Evolutionary conservation across 176 grass and related monocot species (phyloP).

Genomic region (Panicum miliaceum): DNA sequence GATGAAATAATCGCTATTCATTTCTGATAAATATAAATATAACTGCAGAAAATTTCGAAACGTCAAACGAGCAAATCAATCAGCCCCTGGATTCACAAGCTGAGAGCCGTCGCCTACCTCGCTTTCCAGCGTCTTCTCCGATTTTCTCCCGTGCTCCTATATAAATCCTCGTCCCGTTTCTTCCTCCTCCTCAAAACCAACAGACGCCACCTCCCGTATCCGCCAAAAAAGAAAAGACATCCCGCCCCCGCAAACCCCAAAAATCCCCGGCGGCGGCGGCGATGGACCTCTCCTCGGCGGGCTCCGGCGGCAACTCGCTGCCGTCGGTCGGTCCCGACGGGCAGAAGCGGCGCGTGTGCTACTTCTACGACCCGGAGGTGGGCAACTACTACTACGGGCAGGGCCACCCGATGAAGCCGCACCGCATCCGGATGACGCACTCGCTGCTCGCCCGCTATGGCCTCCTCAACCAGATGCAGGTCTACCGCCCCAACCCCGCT

Average conservation of each 20-base stretch:
- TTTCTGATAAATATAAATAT: neutral
- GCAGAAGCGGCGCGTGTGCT: constrained; percentile 90
- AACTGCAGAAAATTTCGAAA: neutral
- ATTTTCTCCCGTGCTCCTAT: neutral
- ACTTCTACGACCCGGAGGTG: constrained; percentile 96
- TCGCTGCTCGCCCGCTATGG: constrained; percentile 68
- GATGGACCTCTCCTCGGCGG: constrained; percentile 51
- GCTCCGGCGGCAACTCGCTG: constrained; percentile 75
- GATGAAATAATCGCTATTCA: no score
- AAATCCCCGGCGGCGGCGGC: constrained; percentile 32
- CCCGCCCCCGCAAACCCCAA: neutral
- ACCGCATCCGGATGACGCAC: constrained; percentile 97
- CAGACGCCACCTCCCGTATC: neutral
- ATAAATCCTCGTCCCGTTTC: neutral
- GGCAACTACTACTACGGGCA: constrained; percentile 99
- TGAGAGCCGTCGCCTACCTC: neutral
- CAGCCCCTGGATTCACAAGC: neutral
- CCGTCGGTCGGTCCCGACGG: constrained; percentile 61
- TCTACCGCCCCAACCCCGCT: constrained; percentile 63
- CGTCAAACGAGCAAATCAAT: neutral
- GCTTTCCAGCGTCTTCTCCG: constrained; percentile 25
- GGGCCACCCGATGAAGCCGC: constrained; percentile 91
- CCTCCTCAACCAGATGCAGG: constrained; percentile 76
- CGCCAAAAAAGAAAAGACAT: neutral
- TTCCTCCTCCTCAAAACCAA: neutral